phyloP scores from a whole-genome alignment of 768 basidiomycete species.

The Lentinula raphanica region DNA sequence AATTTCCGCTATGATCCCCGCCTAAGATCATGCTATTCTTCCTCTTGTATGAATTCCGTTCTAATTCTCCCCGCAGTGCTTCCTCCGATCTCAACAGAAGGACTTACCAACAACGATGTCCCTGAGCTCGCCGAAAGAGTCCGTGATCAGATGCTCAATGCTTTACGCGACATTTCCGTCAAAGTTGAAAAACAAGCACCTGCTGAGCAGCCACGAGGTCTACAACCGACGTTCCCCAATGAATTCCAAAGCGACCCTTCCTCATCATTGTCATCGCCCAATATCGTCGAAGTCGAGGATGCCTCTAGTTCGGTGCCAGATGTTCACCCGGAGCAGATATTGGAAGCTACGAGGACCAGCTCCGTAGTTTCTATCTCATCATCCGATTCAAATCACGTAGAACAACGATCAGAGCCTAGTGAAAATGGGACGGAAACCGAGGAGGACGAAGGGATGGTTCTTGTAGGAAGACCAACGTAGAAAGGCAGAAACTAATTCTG shows the following conservation, averaged over 20 bases:
- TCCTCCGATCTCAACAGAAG: constrained; percentile 78
- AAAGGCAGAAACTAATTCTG: background rate
- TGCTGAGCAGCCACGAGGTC: constrained; percentile 2
- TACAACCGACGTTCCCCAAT: background rate
- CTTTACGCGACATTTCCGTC: constrained; percentile 73
- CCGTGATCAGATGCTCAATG: constrained; percentile 72
- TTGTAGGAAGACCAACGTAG: constrained; percentile 58
- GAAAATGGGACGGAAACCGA: constrained; percentile 72
- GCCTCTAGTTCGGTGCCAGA: background rate
- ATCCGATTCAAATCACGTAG: constrained; percentile 24
- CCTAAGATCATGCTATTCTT: background rate
- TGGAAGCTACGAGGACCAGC: constrained; percentile 6
- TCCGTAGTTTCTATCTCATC: constrained; percentile 31
- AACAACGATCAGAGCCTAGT: constrained; percentile 41
- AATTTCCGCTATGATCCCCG: constrained; percentile 2
- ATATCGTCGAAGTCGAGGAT: background rate
- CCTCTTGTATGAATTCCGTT: background rate
- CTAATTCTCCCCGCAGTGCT: constrained; percentile 56
- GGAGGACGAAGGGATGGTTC: constrained; percentile 79
- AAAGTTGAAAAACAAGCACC: constrained; percentile 23
- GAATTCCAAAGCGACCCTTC: background rate
- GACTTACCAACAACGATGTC: constrained; percentile 68
- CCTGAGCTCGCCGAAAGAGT: constrained; percentile 59
- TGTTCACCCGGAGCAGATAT: background rate
- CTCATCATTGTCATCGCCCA: background rate